These are phyloP conservation scores for Corchorus olitorius DNA, from an alignment of 345 rosid species.

Conservation along the genomic window DNA sequence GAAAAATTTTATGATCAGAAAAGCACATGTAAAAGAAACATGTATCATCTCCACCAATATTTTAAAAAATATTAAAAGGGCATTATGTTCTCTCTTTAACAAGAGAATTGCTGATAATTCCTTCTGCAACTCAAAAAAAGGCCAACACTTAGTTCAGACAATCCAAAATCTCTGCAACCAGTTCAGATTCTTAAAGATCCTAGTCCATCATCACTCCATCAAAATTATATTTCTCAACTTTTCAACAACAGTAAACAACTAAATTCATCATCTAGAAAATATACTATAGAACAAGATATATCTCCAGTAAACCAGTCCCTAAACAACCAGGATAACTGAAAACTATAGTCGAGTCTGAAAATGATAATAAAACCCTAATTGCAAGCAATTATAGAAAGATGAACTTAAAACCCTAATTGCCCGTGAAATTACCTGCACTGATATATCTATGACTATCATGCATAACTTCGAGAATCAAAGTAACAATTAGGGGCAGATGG, in stretches of 20 bases:
- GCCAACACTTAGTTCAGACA: neutral
- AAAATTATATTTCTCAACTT: slow-evolving; percentile 8
- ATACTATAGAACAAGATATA: neutral
- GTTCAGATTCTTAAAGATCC: neutral
- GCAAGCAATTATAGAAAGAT: neutral
- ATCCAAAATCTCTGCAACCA: neutral
- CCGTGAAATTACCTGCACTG: neutral
- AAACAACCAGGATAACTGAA: neutral
- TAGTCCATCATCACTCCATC: neutral
- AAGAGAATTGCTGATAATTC: too few species aligned
- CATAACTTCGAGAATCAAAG: slow-evolving; percentile 5
- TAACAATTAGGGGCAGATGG: neutral
- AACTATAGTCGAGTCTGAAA: neutral
- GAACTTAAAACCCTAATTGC: neutral
- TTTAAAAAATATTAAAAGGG: too few species aligned
- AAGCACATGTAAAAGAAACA: too few species aligned
- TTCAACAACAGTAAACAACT: slow-evolving; percentile 13
- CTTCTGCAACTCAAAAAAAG: neutral
- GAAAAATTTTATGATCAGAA: too few species aligned
- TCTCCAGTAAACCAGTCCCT: neutral
- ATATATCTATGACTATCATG: too few species aligned
- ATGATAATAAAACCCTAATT: neutral
- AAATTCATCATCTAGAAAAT: neutral
- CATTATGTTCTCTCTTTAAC: too few species aligned
- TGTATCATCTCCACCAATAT: too few species aligned